A percentile compares a stretch with the other conserved stretches of the same genome.
Conservation (phyloP, 2,329 filamentous ascomycete species). For the Tolypocladium sp. region DNA sequence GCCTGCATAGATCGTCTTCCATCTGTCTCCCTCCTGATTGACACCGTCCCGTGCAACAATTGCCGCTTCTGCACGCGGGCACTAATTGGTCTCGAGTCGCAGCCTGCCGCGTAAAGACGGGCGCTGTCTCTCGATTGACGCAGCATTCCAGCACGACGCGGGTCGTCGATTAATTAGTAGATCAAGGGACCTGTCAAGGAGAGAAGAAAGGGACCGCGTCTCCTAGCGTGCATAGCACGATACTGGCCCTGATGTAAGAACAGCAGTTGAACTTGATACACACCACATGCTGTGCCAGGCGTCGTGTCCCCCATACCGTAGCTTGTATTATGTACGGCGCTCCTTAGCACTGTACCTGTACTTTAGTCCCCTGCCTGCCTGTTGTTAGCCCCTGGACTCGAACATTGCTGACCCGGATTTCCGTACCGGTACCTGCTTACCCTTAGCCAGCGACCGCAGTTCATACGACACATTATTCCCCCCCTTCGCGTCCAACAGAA, state of each 20-base stretch:
- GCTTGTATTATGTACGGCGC: background rate
- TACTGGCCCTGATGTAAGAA: background rate
- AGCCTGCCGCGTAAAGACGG: background rate
- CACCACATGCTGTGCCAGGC: background rate
- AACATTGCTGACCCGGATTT: background rate
- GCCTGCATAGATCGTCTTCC: background rate
- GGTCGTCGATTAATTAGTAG: background rate
- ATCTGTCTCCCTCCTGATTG: background rate
- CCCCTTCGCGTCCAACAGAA: background rate
- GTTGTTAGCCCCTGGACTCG: background rate
- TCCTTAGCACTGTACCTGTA: background rate
- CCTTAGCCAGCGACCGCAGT: background rate
- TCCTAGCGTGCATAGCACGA: background rate
- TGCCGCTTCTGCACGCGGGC: background rate
- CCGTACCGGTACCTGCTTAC: background rate
- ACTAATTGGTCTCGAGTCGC: background rate
- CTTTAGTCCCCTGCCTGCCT: background rate
- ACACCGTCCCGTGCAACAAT: background rate
- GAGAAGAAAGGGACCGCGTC: background rate
- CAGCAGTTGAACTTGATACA: background rate
- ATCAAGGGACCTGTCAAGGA: background rate
- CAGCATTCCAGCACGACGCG: constrained; percentile 1
- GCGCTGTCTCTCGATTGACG: background rate
- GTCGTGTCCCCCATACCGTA: background rate
- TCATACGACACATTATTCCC: background rate